Evolutionary conservation across 139 green algal species (phyloP).

Genomic region (Tetraselmis striata): DNA sequence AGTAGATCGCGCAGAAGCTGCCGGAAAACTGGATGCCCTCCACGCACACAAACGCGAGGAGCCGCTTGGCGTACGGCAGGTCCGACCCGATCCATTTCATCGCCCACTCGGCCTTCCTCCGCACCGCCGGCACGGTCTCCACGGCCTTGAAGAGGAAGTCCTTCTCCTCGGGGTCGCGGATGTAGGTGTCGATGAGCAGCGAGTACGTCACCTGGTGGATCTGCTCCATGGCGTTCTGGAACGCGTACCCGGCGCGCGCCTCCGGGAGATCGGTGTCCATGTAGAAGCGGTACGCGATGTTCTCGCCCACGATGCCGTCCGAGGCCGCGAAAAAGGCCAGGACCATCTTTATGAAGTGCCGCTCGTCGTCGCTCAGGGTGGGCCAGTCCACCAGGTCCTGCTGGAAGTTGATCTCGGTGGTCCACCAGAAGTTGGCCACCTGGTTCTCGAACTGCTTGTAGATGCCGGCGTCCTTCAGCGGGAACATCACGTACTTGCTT

Average conservation of each 20-base stretch:
- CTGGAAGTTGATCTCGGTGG: constrained; percentile 95
- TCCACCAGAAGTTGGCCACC: too few relatives aligned
- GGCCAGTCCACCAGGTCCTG: constrained; percentile 90
- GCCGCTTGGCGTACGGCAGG: constrained; percentile 53
- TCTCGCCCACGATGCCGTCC: constrained; percentile 97
- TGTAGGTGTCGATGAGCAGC: constrained; percentile 64
- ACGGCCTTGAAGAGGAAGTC: constrained; percentile 6
- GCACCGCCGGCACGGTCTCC: background rate
- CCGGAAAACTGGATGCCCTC: constrained; percentile 99
- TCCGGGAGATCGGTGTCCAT: constrained; percentile 89
- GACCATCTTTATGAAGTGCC: constrained; percentile 93
- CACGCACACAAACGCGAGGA: constrained; percentile 92
- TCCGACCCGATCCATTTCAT: constrained; percentile 3
- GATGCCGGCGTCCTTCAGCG: too few relatives aligned
- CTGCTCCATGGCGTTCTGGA: constrained; percentile 99
- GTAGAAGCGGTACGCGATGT: constrained; percentile 92
- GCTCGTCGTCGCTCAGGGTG: constrained; percentile 78
- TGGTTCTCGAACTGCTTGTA: too few relatives aligned
- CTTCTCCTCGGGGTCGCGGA: constrained; percentile 53
- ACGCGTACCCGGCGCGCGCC: constrained; percentile 97
- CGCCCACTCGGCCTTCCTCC: constrained; percentile 9
- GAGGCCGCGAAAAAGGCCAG: constrained; percentile 97
- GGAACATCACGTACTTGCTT: too few relatives aligned
- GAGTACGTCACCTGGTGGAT: constrained; percentile 90
- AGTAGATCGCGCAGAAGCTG: constrained; percentile 75